Base-by-base conservation (phyloP, 129 eudicot species). In the Tanacetum coccineum region DNA sequence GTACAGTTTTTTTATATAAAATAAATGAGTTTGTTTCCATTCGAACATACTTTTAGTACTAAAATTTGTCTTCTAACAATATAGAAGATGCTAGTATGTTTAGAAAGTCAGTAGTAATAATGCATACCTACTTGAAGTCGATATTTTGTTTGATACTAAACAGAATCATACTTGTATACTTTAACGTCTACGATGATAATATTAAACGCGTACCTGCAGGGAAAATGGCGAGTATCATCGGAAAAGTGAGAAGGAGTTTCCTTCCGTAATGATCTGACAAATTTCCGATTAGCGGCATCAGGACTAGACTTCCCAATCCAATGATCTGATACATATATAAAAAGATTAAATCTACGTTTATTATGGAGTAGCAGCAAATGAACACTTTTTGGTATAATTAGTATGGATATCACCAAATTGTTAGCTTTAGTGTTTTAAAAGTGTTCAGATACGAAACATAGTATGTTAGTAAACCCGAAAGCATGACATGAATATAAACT, bases 231-330 rank as follows among this genome's bases (percentile, higher is more conserved):
- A 74, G 59, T 19, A 46, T 49, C 76, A 79, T 62, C 1, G 83
- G 80, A 42, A 64, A 13, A 7, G 76, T 74, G 57, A 79, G 76
- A 4, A 79, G 26, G 25, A 64, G 47, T 70, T 74, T 80, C 63
- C 80, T 67, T 53, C 80, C 80, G 25, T 75, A 70, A 10, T 40
- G 60, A 50, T 75, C 84, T 12, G 80, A 80, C 46, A 80, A 67
- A 59, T 75, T 64, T 47, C 84, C 84, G 13, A 75, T 70, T 14
- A 80, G 42, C 6, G 83, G 83, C 80, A 75, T 74, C 73, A 70
- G 28, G 26, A 79, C 63, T 10, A 81, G 53, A 36, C 70, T 58
- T 68, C 78, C 79, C 39, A 81, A 45, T 14, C 72, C 74, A 9
- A 28, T 56, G 5, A 72, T 57, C 80, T 71, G 50, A 48, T 45